Evolutionary conservation across 78 protist species (phyloP).

Genomic region (Goniomonas avonlea): DNA sequence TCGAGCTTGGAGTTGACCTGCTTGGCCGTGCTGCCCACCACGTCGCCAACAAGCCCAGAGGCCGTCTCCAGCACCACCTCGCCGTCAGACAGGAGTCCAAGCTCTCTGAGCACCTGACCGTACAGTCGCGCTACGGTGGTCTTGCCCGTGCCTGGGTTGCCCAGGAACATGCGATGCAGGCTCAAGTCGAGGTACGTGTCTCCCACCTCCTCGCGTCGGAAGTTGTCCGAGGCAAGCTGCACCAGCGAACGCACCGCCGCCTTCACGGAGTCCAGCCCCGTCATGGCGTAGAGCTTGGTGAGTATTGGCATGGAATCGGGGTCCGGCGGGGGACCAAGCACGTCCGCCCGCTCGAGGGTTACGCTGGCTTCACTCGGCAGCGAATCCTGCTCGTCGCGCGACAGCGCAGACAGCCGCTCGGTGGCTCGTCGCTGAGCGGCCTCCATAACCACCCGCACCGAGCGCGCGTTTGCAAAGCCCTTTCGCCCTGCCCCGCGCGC

Average conservation of each 20-base stretch:
- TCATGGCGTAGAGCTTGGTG: constrained; percentile 6
- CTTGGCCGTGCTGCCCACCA: background rate
- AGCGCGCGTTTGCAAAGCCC: background rate
- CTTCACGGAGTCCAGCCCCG: constrained; percentile 40
- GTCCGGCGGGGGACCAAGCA: background rate
- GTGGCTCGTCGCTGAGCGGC: background rate
- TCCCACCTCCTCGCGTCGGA: constrained; percentile 13
- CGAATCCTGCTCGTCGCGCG: too few relatives aligned
- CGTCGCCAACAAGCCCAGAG: constrained; percentile 4
- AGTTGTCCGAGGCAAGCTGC: background rate
- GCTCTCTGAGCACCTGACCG: background rate
- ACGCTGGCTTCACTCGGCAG: background rate
- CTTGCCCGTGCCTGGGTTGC: constrained; percentile 41
- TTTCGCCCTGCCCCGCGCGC: background rate
- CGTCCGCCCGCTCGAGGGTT: background rate
- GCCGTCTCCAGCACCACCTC: constrained; percentile 4
- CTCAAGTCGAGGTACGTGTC: background rate
- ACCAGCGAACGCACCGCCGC: background rate
- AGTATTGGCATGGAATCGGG: background rate
- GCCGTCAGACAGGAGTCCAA: constrained; percentile 24
- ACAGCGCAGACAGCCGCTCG: background rate
- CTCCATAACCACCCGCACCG: background rate
- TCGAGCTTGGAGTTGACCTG: background rate
- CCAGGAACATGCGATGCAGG: constrained; percentile 2
- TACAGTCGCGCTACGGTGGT: constrained; percentile 31